phyloP scores from a whole-genome alignment of 176 grass and related monocot species.

The Triticum turgidum region DNA sequence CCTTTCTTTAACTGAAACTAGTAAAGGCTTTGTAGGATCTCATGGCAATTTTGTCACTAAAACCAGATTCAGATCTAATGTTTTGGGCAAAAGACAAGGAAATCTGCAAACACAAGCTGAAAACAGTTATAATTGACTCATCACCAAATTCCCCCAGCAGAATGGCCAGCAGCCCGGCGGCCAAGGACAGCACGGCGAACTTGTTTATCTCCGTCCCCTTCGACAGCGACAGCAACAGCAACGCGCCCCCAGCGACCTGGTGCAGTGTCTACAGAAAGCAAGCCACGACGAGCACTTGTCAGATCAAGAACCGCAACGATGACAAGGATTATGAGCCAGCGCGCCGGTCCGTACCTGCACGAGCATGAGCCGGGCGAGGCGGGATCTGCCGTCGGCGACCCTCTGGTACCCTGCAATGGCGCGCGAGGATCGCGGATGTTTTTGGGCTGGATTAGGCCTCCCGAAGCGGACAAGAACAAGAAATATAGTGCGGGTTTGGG shows the following conservation, averaged over 20 bases:
- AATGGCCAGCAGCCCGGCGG: constrained; percentile 68
- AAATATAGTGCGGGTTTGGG: not conserved
- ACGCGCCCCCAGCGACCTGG: constrained; percentile 43
- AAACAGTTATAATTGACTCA: not conserved
- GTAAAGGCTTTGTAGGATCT: not conserved
- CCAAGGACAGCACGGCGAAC: constrained; percentile 52
- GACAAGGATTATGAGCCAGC: not conserved
- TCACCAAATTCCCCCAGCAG: constrained; percentile 83
- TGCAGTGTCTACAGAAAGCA: constrained; percentile 48
- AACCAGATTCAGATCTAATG: not conserved
- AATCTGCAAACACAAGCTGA: not conserved
- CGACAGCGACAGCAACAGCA: constrained; percentile 51
- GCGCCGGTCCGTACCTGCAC: constrained; percentile 45
- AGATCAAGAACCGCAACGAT: constrained; percentile 25
- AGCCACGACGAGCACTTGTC: constrained; percentile 18
- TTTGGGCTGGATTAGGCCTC: not conserved
- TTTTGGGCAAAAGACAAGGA: not conserved
- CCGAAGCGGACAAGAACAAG: not conserved
- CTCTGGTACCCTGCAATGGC: constrained; percentile 76
- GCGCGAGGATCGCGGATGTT: constrained; percentile 9
- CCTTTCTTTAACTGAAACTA: not conserved
- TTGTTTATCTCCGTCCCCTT: constrained; percentile 50
- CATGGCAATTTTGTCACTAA: not conserved
- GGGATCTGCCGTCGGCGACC: constrained; percentile 70
- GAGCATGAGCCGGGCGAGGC: constrained; percentile 62